Base-by-base conservation (phyloP, 2,329 filamentous ascomycete species). In the Penicillium olsonii region DNA sequence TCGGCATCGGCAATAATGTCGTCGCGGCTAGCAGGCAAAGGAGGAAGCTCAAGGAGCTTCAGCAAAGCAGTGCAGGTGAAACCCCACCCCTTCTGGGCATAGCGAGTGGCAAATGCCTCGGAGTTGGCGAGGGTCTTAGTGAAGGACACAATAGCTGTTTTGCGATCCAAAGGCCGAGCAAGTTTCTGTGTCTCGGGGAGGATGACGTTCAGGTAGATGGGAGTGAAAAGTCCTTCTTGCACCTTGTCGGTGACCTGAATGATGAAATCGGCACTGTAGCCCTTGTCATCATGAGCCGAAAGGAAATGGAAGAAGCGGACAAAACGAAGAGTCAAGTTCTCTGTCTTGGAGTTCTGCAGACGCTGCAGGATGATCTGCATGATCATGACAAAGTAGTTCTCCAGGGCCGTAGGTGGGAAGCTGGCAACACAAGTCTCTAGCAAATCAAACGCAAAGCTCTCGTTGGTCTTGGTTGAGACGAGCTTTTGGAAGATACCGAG, bases 401-500 rank as follows among this genome's bases (percentile, higher is more conserved):
- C 83, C 45, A 97, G 72, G 0, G 83, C 75, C 38, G 78, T 60
- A 78, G 82, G 79, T 42, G 90, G 83, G 63, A 96, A 87, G 8
- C 84, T 82, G 41, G 82, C 79, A 53, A 95, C 78, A 42, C 95
- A 78, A 4, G 87, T 81, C 66, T 99, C 94, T 51, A 99, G 78
- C 39, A 99, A 80, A 66, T 99, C 94, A 64, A 97, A 96, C 0
- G 87, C 90, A 64, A 92, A 86, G 17, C 83, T 78, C 68, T 99
- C 94, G 41, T 92, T 92, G 53, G 87, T 85, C 73, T 94, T 96
- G 58, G 83, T 85, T 3, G 82, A 80, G 35, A 96, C 78, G 10
- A 99, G 81, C 64, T 90, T 92, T 69, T 97, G 92, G 79, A 97
- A 99, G 55, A 99, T 94, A 49, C 91, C 90, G n/a, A 99, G 80